Evolutionary conservation across 2,329 filamentous ascomycete species (phyloP), one percentile per base, ranked within the genome.

Genomic region (Macroventuria anomochaeta): DNA sequence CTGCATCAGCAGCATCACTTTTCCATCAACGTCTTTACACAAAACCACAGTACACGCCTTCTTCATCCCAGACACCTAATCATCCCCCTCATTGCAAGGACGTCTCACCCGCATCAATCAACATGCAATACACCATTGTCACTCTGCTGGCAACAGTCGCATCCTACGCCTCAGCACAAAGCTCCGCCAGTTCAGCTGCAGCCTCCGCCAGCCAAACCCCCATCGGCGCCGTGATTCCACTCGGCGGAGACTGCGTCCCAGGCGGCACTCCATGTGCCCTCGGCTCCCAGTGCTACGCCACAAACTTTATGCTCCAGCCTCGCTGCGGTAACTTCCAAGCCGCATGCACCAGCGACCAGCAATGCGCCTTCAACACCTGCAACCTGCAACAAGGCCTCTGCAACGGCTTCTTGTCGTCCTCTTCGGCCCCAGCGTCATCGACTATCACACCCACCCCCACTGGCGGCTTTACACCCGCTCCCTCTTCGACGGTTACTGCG

Each of bases 311-410:
- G 36, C 52, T 53, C 10, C 46, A 53, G 17, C 18, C 58, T 8
- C 20, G 48, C 3, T 65, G 61, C 53, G 61, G 59, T 20, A 64
- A 64, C 26, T 64, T 63, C 46, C 57, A 65, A n/a, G 50, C 63
- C 11, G 10, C 49, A 8, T 64, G 63, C 53, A 61, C 48, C 1
- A 59, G 40, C 34, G 44, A 64, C 47, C 23, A 58, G 32, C 59
- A 64, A 39, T 62, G 61, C 41, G 59, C 61, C 6, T 65, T 56
- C 53, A 65, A 65, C 51, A 59, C 46, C 0, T 64, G 63, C 43
- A n/a, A n/a, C n/a, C n/a, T n/a, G n/a, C 59, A 64, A 18, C 12
- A 50, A 29, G 61, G 61, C 10, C 37, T 63, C 28, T 65, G 63
- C 50, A 65, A 64, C 44, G 61, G 56, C 20, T 41, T 58, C 25